phyloP scores from a whole-genome alignment of 371 early-diverging fungal genomes.

The Circinella minor region DNA sequence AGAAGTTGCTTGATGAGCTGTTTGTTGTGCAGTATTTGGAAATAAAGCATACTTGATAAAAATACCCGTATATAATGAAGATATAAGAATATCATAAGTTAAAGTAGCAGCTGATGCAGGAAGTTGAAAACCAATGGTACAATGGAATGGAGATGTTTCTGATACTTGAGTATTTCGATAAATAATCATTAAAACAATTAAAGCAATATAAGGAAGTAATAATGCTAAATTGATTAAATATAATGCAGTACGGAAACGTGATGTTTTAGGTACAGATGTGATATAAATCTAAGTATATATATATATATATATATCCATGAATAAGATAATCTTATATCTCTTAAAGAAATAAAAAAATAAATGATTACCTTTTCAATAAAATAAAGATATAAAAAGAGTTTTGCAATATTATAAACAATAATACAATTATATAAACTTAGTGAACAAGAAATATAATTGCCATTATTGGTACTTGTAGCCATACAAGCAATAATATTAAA shows the following conservation, averaged over 20 bases:
- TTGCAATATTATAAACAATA: slow-evolving; percentile 46
- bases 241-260: slow-evolving; percentile 25
- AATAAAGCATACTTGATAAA: slow-evolving; percentile 41
- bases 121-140: slow-evolving; percentile 42
- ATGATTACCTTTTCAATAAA: slow-evolving; percentile 60
- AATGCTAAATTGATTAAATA: slow-evolving; percentile 43
- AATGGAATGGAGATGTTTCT: slow-evolving; percentile 33
- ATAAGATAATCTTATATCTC: too few relatives aligned
- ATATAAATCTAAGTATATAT: slow-evolving; percentile 25
- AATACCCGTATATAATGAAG: slow-evolving; percentile 37
- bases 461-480: slow-evolving; percentile 60
- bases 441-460: slow-evolving; percentile 52
- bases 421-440: slow-evolving; percentile 49
- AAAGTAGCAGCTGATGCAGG: slow-evolving; percentile 44
- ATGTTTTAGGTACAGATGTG: slow-evolving; percentile 27
- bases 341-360: not conserved
- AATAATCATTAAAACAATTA: slow-evolving; percentile 40
- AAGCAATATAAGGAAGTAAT: slow-evolving; percentile 38
- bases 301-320: too few relatives aligned
- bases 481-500: slow-evolving; percentile 56
- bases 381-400: slow-evolving; percentile 55
- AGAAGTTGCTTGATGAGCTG: slow-evolving; percentile 26
- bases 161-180: slow-evolving; percentile 32
- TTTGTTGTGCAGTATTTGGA: slow-evolving; percentile 31
- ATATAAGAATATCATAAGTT: slow-evolving; percentile 45